phyloP scores from a whole-genome alignment of 1,139 yeast genomes.

The Pichia sp. region DNA sequence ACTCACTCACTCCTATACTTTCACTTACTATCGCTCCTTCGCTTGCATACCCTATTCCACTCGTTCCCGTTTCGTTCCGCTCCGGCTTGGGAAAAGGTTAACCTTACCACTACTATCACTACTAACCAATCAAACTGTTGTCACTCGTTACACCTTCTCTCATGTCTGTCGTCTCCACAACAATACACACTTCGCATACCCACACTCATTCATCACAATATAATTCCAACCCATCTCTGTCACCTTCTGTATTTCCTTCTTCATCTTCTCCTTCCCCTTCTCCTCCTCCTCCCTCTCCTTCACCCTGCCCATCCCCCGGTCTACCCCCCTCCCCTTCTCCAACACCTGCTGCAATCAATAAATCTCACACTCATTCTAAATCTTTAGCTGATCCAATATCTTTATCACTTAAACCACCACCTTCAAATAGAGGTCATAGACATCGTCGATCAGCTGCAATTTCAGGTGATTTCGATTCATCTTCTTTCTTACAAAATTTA shows the following conservation, averaged over 20 bases:
- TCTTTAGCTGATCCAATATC: slow-evolving; percentile 12
- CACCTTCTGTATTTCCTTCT: not conserved
- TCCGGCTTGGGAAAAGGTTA: too few relatives aligned
- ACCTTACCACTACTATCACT: too few relatives aligned
- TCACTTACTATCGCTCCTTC: too few relatives aligned
- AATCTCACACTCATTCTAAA: not conserved
- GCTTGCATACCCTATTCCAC: too few relatives aligned
- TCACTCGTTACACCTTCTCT: too few relatives aligned
- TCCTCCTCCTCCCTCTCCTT: not conserved
- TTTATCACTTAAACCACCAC: slow-evolving; percentile 7
- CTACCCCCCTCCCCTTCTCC: not conserved
- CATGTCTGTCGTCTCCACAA: not conserved
- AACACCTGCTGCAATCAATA: not conserved
- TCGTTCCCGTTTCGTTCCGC: too few relatives aligned
- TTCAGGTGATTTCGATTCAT: slow-evolving; percentile 60
- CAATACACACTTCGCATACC: not conserved
- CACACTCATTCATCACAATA: not conserved
- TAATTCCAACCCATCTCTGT: not conserved
- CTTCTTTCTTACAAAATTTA: slow-evolving; percentile 6
- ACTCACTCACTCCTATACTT: too few relatives aligned
- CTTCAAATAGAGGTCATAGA: slow-evolving; percentile 44
- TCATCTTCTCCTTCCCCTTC: not conserved
- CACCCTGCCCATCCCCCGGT: not conserved
- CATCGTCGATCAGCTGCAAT: slow-evolving; percentile 69
- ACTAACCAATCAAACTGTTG: too few relatives aligned